phyloP scores from a whole-genome alignment of 1,284 basidiomycete species.

The Testicularia cyperi region DNA sequence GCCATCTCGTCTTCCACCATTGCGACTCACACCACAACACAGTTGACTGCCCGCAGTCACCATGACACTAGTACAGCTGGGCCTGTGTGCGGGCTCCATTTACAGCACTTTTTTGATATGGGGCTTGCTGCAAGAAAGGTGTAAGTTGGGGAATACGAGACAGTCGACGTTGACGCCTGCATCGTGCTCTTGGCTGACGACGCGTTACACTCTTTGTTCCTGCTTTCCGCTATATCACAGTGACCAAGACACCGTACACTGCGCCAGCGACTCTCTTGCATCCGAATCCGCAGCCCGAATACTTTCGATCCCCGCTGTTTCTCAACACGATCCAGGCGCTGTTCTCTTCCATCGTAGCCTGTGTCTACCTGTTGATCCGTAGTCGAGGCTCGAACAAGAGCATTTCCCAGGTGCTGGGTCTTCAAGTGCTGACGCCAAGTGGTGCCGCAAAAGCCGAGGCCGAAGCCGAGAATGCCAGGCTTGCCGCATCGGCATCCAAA shows the following conservation, averaged over 20 bases:
- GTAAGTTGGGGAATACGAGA: slow-evolving; percentile 10
- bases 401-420: slow-evolving; percentile 35
- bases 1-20: too few species aligned
- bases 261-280: slow-evolving; percentile 34
- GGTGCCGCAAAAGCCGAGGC: slow-evolving; percentile 11
- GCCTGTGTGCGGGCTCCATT: slow-evolving; percentile 52
- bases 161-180: background rate
- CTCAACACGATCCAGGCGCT: slow-evolving; percentile 84
- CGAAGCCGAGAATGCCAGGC: too few species aligned
- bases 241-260: slow-evolving; percentile 54
- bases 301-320: slow-evolving; percentile 81
- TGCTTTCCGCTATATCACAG: too few species aligned
- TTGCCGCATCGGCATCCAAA: background rate
- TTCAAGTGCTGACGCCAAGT: slow-evolving; percentile 42
- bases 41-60: too few species aligned
- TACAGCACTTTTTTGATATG: slow-evolving; percentile 58
- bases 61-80: slow-evolving; percentile 43
- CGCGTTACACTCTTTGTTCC: background rate
- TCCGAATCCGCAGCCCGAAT: slow-evolving; percentile 42
- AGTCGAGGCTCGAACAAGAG: slow-evolving; percentile 52
- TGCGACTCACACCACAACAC: too few species aligned
- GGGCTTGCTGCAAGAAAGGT: slow-evolving; percentile 57
- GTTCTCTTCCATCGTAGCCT: slow-evolving; percentile 75
- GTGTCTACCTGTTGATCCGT: slow-evolving; percentile 75
- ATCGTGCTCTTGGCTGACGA: background rate